Evolutionary conservation across 2,329 filamentous ascomycete genomes (phyloP), one percentile per base, ranked within the genome.

Genomic region (Thermoascus crustaceus): DNA sequence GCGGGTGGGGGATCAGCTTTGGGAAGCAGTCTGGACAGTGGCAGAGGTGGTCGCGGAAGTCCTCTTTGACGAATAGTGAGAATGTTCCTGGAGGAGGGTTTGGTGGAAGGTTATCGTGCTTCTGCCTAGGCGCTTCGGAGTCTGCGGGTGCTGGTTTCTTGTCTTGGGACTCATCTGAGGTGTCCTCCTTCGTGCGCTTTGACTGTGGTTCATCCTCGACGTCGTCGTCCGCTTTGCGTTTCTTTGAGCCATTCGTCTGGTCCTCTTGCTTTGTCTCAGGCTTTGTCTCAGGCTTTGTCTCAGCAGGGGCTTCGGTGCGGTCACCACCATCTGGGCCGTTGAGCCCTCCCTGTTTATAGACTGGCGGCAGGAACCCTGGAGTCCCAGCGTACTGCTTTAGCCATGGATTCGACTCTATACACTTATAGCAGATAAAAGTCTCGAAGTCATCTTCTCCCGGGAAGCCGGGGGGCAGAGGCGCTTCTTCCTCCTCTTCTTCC

Each of bases 361-460:
- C 74, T 1, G 88, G 74, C 0, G 76, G 69, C 0, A 96, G 67
- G 52, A 98, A 96, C 0, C 88, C 87, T 1, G 76, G 55, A 0
- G 83, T 76, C 2, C 82, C 82, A 4, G 85, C 87, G 55, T 96
- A 96, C 44, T 72, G 71, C 64, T 89, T 93, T 58, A 96, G 81
- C 91, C 91, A 98, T 0, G 87, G 85, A 48, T 87, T 77, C 1
- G 86, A 77, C 25, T 88, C 79, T 9, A 94, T 74, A 49, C 91
- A 98, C 55, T 94, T 93, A 68, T 91, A 94, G 67, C 91, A 98
- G 23, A 98, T 73, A 52, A 96, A 82, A 18, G 81, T 77, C 35
- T 93, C 86, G 46, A 98, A 98, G 19, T 82, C 78, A 18, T 94
- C 86, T 50, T 96, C 89, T 0, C 73, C 71, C 0, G 91, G 91